phyloP scores from a whole-genome alignment of 345 rosid species.

The Physaria fendleri region DNA sequence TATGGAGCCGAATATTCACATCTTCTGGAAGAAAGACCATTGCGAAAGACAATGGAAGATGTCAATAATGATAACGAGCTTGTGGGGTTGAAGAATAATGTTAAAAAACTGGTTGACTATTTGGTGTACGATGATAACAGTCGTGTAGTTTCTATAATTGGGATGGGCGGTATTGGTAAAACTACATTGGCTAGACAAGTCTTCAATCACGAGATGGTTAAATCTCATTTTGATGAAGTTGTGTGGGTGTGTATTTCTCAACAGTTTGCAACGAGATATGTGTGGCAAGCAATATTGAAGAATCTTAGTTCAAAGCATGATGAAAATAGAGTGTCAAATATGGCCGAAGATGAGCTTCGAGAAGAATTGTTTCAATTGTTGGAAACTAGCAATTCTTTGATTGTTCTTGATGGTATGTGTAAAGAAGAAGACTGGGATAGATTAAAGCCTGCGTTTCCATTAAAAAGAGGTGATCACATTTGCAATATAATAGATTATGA shows the following conservation, averaged over 20 bases:
- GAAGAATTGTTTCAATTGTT: slow-evolving; percentile 3
- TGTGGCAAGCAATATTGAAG: slow-evolving; percentile 28
- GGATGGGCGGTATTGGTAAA: slow-evolving; percentile 50
- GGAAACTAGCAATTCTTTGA: too few species aligned
- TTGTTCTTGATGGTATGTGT: slow-evolving; percentile 43
- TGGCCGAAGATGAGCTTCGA: slow-evolving; percentile 15
- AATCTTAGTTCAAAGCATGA: neutral
- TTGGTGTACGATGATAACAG: neutral
- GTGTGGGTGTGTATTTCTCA: slow-evolving; percentile 40
- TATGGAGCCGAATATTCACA: neutral
- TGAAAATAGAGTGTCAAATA: neutral
- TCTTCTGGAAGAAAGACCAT: too few species aligned
- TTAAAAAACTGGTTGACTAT: slow-evolving; percentile 5
- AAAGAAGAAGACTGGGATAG: slow-evolving; percentile 25
- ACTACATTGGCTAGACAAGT: slow-evolving; percentile 36
- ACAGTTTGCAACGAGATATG: slow-evolving; percentile 17
- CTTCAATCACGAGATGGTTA: neutral
- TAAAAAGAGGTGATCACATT: neutral
- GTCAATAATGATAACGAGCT: slow-evolving; percentile 16
- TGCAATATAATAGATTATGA: too few species aligned
- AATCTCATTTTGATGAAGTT: slow-evolving; percentile 11
- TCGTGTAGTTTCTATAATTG: slow-evolving; percentile 29
- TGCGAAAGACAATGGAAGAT: neutral
- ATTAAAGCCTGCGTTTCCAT: slow-evolving; percentile 25
- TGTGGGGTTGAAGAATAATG: slow-evolving; percentile 33